phyloP scores from a whole-genome alignment of 768 basidiomycete genomes.

The Boletus reticulatus region DNA sequence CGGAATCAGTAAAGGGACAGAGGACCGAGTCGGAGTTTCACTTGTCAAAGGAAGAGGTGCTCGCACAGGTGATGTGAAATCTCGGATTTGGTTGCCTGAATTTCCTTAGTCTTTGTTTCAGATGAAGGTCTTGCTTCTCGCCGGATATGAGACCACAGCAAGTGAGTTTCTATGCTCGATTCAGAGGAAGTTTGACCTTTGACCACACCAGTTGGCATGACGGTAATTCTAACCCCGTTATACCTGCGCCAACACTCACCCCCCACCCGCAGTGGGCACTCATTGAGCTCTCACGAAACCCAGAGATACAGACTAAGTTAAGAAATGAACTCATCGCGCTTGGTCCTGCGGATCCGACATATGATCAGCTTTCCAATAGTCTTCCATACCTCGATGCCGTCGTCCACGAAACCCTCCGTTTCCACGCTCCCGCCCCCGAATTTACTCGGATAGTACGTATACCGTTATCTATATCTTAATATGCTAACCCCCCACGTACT shows the following conservation, averaged over 20 bases:
- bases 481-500: no score
- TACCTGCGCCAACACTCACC: neutral
- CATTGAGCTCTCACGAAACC: conserved; percentile 50
- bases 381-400: conserved; percentile 58
- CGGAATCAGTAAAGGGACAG: conserved; percentile 37
- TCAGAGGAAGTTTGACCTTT: neutral
- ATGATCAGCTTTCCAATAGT: conserved; percentile 47
- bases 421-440: conserved; percentile 40
- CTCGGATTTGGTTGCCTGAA: neutral
- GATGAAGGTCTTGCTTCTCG: conserved; percentile 22
- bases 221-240: conserved; percentile 3
- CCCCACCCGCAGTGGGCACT: conserved; percentile 47
- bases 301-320: conserved; percentile 45
- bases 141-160: conserved; percentile 25
- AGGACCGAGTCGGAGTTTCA: conserved; percentile 20
- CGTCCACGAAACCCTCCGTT: conserved; percentile 44
- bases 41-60: conserved; percentile 28
- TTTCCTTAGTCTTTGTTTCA: neutral
- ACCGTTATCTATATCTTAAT: no score
- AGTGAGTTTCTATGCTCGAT: conserved; percentile 3
- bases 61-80: conserved; percentile 18
- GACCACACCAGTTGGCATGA: conserved; percentile 15
- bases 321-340: conserved; percentile 49
- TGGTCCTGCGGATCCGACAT: conserved; percentile 41
- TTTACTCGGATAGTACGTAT: conserved; percentile 2